phyloP scores from a whole-genome alignment of 164 flowering plant genomes.

The Paratinospora sagittata region DNA sequence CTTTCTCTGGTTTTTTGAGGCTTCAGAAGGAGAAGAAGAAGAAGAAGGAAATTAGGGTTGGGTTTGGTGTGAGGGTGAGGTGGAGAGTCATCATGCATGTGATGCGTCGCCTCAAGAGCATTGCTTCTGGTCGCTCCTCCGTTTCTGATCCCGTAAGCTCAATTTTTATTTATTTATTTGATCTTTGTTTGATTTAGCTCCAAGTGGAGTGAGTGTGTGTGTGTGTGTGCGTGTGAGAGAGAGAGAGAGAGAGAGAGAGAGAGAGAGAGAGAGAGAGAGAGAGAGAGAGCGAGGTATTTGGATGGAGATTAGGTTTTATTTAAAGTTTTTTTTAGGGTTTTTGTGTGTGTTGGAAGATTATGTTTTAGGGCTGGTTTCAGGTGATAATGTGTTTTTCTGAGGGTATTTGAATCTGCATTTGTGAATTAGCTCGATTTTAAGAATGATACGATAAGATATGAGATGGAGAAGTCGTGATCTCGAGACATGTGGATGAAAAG shows the following conservation, averaged over 20 bases:
- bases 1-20: neutral
- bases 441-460: neutral
- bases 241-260: no score
- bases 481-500: neutral
- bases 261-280: no score
- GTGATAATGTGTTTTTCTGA: neutral
- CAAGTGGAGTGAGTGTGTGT: neutral
- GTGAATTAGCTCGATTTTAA: neutral
- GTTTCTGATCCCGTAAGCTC: conserved; percentile 75
- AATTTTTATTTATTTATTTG: neutral
- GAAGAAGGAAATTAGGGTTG: conserved; percentile 10
- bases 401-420: conserved; percentile 12
- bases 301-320: neutral
- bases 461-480: neutral
- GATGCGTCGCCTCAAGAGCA: conserved; percentile 86
- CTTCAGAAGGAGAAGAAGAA: neutral
- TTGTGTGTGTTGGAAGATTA: neutral
- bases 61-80: conserved; percentile 11
- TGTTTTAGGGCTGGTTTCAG: neutral
- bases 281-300: no score
- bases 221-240: no score
- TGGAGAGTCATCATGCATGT: conserved; percentile 47
- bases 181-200: neutral
- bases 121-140: conserved; percentile 89
- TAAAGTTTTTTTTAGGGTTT: neutral